Evolutionary conservation across 805 yeast genomes (phyloP), one percentile per base, ranked within the genome.

Genomic region (Teunomyces cretensis): DNA sequence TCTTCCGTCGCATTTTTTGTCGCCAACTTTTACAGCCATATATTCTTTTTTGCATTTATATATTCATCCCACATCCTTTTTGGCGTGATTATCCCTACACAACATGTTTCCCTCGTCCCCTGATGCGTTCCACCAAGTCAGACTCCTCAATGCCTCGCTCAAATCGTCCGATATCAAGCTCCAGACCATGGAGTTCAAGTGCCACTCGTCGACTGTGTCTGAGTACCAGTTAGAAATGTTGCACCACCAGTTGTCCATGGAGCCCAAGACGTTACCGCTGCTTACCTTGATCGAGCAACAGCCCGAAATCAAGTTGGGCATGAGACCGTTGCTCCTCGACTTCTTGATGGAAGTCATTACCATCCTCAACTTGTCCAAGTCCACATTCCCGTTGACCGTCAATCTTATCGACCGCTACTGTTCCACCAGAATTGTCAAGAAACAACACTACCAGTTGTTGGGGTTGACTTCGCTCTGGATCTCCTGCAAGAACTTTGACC

Each of bases 141-240:
- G 75, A 37, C 51, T 65, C 39, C 48, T 60, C 42, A 61, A 67
- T 44, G 56, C 65, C 26, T 56, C 62, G 24, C 40, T 67, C 43
- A 70, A 65, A 48, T 72, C 80, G 4, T 52, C 72, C 22, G 64
- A 73, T 52, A 62, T 72, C 33, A 61, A 61, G 19, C 56, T 80
- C 36, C 71, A 70, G 41, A 55, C 68, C 41, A 76, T 76, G 69
- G 83, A 79, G 55, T 71, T 68, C 47, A 62, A 67, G 42, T 68
- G 74, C 31, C 84, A 79, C 57, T 65, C 62, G 30, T 56, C 54
- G 13, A 59, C 73, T 11, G 62, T 76, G 41, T 59, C 65, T 37
- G 79, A 76, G 46, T 80, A 80, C 56, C 69, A 72, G 47, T 49
- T 64, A 40, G 79, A 77, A 13, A 70, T 70, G 52, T 58, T 68